Evolutionary conservation across 306 rosid genomes (phyloP).

Genomic region (Dalbergia cochinchinensis): DNA sequence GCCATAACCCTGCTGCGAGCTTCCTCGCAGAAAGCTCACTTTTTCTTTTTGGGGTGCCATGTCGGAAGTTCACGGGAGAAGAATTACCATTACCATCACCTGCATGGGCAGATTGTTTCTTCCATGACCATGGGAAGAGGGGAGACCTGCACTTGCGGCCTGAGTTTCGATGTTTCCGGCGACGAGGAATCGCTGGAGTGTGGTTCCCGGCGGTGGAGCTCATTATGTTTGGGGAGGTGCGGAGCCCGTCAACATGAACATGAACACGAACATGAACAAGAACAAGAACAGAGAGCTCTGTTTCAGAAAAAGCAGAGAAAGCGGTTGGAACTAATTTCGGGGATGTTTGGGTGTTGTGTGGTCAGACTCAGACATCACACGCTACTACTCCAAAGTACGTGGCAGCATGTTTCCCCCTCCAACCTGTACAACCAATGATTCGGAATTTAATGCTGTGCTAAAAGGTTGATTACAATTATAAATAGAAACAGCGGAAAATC

Average conservation of each 20-base stretch:
- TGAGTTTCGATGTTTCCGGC: slow-evolving; percentile 33
- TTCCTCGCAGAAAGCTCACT: slow-evolving; percentile 54
- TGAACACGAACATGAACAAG: slow-evolving; percentile 2
- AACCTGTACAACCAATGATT: no score
- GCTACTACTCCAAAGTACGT: no score
- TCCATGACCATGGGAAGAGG: not conserved
- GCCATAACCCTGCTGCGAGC: slow-evolving; percentile 75
- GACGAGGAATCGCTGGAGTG: slow-evolving; percentile 1
- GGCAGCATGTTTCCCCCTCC: no score
- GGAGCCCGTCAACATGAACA: slow-evolving; percentile 25
- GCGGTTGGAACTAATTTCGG: not conserved
- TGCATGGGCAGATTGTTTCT: not conserved
- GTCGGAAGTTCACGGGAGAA: slow-evolving; percentile 31
- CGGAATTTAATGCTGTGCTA: no score
- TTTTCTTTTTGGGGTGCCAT: not conserved
- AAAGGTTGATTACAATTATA: no score
- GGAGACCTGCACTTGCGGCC: not conserved
- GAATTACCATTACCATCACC: no score
- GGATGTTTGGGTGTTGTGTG: no score
- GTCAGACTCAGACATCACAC: no score
- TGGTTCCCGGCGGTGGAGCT: slow-evolving; percentile 31
- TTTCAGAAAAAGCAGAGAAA: not conserved
- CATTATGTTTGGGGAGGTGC: slow-evolving; percentile 40
- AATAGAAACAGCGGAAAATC: no score
- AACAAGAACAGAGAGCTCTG: slow-evolving; percentile 1